Base-by-base conservation (phyloP, 805 yeast species). In the Wickerhamiella azymoides region DNA sequence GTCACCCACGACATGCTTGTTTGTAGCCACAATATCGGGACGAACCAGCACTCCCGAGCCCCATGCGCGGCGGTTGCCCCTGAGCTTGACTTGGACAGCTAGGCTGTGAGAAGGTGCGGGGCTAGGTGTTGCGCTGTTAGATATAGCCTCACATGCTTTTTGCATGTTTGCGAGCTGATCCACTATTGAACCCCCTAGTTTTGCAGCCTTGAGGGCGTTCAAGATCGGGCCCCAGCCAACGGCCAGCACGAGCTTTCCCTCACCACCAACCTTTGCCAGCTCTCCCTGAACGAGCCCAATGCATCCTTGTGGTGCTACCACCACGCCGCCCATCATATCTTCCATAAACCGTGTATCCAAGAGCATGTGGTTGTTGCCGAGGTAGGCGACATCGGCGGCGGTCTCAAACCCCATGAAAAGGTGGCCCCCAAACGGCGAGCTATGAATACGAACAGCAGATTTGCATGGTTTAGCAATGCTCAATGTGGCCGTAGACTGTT, bases 241-340 rank as follows among this genome's bases (percentile, higher is more conserved):
- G 2, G 54, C 57, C 1, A 57, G 46, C 8, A 57, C 50, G 35
- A 63, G 45, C 9, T 56, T 45, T 8, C 67, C 67, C 36, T 61
- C 63, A 24, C 65, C 64, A 14, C 50, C 47, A 4, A 36, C 13
- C 47, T 61, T 59, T 21, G 44, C 40, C 37, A 61, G 43, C 5
- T 46, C 24, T 8, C 66, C 64, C 7, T 50, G 55, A 2, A 61
- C 56, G 26, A 62, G 40, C 2, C 66, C 66, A 6, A 59, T 39
- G 3, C 53, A 47, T 17, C 45, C 38, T 2, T 26, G 21, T 10
- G 33, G 27, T 17, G 41, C 43, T 3, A 36, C 27, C 7, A 51
- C 59, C 3, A 53, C 27, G 11, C 61, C 66, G 10, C 66, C 66
- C 18, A 60, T 61, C 67, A 63, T 63, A 10, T 65, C 63, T 13